phyloP scores from a whole-genome alignment of 192 early-diverging fungal species.

The Coemansia sp. region DNA sequence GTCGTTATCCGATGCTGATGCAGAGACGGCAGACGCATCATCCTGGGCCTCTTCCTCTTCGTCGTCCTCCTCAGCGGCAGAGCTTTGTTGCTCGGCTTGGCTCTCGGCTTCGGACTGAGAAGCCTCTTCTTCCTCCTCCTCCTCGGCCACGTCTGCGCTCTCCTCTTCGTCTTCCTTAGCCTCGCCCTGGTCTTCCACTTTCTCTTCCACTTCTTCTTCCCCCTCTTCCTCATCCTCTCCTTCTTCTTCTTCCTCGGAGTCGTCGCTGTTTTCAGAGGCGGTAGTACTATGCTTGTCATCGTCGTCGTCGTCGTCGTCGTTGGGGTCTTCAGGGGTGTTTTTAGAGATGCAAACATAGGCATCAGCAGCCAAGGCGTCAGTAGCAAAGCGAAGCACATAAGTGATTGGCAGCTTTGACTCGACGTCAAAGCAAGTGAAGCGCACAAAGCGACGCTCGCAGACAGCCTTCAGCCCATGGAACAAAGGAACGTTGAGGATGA shows the following conservation, averaged over 20 bases:
- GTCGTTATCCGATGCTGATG: neutral
- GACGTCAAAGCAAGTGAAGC: constrained; percentile 35
- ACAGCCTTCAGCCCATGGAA: constrained; percentile 40
- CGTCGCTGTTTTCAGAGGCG: neutral
- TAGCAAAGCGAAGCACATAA: constrained; percentile 40
- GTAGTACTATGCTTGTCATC: neutral
- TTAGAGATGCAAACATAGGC: constrained; percentile 16
- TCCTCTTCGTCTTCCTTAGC: neutral
- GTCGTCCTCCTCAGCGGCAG: neutral
- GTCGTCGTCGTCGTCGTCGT: neutral
- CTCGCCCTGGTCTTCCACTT: constrained; percentile 1
- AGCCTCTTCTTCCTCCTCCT: neutral
- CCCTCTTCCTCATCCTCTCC: neutral
- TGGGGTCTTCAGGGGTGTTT: constrained; percentile 11
- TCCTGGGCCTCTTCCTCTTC: neutral
- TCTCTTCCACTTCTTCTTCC: neutral
- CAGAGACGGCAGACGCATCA: constrained; percentile 2
- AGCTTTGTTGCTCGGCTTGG: constrained; percentile 5
- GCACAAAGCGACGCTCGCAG: constrained; percentile 41
- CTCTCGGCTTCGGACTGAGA: constrained; percentile 7
- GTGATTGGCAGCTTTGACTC: constrained; percentile 28
- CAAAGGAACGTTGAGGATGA: constrained; percentile 54
- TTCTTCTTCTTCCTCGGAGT: neutral
- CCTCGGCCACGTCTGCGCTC: neutral
- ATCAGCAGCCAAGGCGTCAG: constrained; percentile 27